phyloP scores from a whole-genome alignment of 345 rosid genomes.

The Syzygium aqueum region DNA sequence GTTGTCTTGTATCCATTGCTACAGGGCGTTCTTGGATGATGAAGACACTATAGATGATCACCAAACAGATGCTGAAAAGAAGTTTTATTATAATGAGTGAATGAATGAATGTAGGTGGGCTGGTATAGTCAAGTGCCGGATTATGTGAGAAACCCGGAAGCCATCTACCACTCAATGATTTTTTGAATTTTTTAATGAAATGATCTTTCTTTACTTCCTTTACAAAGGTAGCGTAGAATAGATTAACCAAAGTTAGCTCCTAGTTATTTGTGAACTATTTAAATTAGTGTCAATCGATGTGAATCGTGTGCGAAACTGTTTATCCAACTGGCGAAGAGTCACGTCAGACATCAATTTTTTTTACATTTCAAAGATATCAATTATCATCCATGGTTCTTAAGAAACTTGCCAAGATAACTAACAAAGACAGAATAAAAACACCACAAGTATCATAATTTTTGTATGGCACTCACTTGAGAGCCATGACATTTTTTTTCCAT shows the following conservation, averaged over 20 bases:
- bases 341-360: too few relatives aligned
- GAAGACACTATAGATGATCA: neutral
- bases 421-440: too few relatives aligned
- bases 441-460: too few relatives aligned
- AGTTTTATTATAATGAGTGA: too few relatives aligned
- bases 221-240: neutral
- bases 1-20: neutral
- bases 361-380: slow-evolving; percentile 42
- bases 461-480: too few relatives aligned
- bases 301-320: too few relatives aligned
- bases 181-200: neutral
- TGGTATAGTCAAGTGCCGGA: neutral
- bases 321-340: too few relatives aligned
- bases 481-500: too few relatives aligned
- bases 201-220: neutral
- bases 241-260: neutral
- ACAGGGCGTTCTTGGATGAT: neutral
- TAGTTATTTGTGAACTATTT: too few relatives aligned
- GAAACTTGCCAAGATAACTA: slow-evolving; percentile 83
- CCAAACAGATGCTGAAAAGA: neutral
- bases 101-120: neutral
- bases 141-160: neutral
- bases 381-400: slow-evolving; percentile 77
- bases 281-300: too few relatives aligned
- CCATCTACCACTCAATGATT: neutral